Conservation (phyloP, 2,329 filamentous ascomycete species). For the Aspergillus pseudoterreus region DNA sequence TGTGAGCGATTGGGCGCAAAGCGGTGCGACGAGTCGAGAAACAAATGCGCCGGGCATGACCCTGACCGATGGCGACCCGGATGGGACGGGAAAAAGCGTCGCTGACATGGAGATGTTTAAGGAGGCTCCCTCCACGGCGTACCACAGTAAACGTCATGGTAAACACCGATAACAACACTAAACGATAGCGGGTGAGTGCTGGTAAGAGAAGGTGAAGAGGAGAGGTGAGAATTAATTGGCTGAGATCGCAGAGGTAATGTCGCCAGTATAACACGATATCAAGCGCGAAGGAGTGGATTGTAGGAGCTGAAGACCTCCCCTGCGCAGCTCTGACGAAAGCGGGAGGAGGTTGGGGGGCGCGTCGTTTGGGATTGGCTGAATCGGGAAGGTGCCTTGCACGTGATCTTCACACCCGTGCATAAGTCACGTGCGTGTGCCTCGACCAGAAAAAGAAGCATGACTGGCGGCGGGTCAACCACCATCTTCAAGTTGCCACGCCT, state of each 20-base stretch:
- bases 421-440: neutral
- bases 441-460: neutral
- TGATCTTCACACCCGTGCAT: slow-evolving; percentile 2
- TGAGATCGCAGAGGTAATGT: neutral
- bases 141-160: slow-evolving; percentile 32
- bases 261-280: neutral
- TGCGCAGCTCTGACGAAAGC: slow-evolving; percentile 23
- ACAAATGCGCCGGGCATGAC: slow-evolving; percentile 25
- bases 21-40: slow-evolving; percentile 16
- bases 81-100: slow-evolving; percentile 22
- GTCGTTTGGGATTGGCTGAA: slow-evolving; percentile 23
- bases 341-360: slow-evolving; percentile 25
- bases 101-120: slow-evolving; percentile 26
- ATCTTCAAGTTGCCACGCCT: neutral
- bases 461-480: slow-evolving; percentile 1
- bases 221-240: neutral
- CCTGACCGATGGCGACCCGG: slow-evolving; percentile 23
- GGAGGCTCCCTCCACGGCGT: slow-evolving; percentile 27
- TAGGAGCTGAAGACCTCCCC: slow-evolving; percentile 15
- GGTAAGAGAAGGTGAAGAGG: neutral
- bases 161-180: neutral
- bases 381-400: slow-evolving; percentile 14
- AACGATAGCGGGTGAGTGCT: neutral
- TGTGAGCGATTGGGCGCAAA: slow-evolving; percentile 10
- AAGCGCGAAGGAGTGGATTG: neutral